Conservation (phyloP, 176 grass and related monocot species). For the Ensete ventricosum region DNA sequence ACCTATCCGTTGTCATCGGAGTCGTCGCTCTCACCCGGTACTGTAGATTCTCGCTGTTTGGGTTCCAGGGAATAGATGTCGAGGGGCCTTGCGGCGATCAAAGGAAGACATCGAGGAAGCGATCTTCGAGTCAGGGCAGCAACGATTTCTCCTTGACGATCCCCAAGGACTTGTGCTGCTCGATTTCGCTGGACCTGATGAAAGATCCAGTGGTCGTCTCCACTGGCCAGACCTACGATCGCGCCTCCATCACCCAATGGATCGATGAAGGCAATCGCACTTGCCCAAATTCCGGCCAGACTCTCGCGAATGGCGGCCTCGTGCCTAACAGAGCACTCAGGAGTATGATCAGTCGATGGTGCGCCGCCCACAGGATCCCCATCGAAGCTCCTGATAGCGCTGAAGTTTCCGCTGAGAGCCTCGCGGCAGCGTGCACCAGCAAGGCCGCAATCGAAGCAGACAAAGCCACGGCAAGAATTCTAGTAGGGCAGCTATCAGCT, state of each 20-base stretch:
- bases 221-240: slow-evolving; percentile 81
- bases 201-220: slow-evolving; percentile 57
- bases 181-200: slow-evolving; percentile 84
- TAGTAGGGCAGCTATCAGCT: slow-evolving; percentile 43
- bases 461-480: slow-evolving; percentile 52
- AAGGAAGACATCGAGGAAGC: slow-evolving; percentile 15
- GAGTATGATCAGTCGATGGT: slow-evolving; percentile 80
- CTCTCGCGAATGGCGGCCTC: slow-evolving; percentile 42
- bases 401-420: slow-evolving; percentile 44
- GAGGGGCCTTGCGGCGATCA: neutral
- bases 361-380: slow-evolving; percentile 41
- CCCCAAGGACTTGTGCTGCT: slow-evolving; percentile 86
- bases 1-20: slow-evolving; percentile 49
- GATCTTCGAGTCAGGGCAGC: neutral
- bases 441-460: slow-evolving; percentile 54
- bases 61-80: slow-evolving; percentile 18
- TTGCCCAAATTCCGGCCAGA: slow-evolving; percentile 73
- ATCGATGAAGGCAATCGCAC: slow-evolving; percentile 80
- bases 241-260: slow-evolving; percentile 80
- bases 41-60: neutral
- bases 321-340: slow-evolving; percentile 48
- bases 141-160: slow-evolving; percentile 53
- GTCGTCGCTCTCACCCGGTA: slow-evolving; percentile 57
- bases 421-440: slow-evolving; percentile 43
- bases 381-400: slow-evolving; percentile 50